phyloP scores from a whole-genome alignment of 1,284 basidiomycete species.

The Ganoderma resinaceum region DNA sequence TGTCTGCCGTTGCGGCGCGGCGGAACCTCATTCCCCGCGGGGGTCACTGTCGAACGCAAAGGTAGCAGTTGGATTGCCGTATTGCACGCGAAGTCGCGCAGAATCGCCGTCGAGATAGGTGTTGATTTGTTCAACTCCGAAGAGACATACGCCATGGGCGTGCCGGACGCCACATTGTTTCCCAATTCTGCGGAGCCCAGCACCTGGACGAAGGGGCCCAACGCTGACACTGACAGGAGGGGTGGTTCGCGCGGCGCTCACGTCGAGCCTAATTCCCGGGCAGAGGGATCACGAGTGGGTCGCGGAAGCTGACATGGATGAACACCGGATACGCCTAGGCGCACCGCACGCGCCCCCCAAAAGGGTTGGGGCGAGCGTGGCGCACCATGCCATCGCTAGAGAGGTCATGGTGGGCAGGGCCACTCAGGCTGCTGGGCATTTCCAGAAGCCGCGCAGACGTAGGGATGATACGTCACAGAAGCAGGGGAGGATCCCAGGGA shows the following conservation, averaged over 20 bases:
- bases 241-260: conserved; percentile 3
- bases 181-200: conserved; percentile 1
- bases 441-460: conserved; percentile 7
- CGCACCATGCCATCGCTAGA: background rate
- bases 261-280: conserved; percentile 3
- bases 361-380: conserved; percentile 2
- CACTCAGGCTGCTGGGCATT: conserved; percentile 3
- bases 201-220: background rate
- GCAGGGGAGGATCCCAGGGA: conserved; percentile 13
- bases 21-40: conserved; percentile 8
- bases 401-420: conserved; percentile 12
- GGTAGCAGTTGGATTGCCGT: conserved; percentile 6
- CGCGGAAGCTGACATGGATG: background rate
- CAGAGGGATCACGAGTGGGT: background rate
- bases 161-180: conserved; percentile 19
- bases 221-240: background rate
- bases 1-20: conserved; percentile 8
- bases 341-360: background rate
- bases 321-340: background rate
- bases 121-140: background rate
- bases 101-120: background rate
- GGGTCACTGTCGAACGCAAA: background rate
- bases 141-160: conserved; percentile 2
- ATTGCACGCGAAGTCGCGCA: conserved; percentile 3
- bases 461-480: conserved; percentile 19